Conservation (phyloP, 805 yeast species). For the Yarrowia deformans region DNA sequence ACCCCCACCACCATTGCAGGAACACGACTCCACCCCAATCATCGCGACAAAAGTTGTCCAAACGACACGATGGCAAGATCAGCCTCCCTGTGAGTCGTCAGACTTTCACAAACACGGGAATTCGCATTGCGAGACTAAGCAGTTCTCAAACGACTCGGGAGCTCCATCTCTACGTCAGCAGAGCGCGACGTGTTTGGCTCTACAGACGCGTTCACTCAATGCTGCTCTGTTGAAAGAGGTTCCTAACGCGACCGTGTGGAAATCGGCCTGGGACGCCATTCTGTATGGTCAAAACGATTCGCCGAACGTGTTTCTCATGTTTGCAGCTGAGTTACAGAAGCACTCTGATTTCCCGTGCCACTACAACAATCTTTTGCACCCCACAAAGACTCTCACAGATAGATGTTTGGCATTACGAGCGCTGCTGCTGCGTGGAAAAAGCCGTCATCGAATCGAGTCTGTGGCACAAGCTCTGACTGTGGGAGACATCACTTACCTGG, state of each 20-base stretch:
- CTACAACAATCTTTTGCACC: neutral
- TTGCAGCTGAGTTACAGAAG: conserved; percentile 1
- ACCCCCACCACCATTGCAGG: neutral
- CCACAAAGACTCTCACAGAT: neutral
- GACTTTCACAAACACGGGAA: neutral
- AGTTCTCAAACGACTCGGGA: neutral
- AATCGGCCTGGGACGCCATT: conserved; percentile 19
- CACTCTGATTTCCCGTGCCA: conserved; percentile 28
- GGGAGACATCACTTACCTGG: conserved; percentile 12
- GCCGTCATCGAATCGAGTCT: conserved; percentile 22
- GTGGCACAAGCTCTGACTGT: conserved; percentile 18
- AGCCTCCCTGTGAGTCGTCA: neutral
- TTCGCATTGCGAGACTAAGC: neutral
- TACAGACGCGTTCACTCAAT: neutral
- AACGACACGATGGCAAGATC: conserved; percentile 15
- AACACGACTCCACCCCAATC: neutral
- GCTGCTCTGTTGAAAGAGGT: neutral
- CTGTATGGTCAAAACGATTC: conserved; percentile 11
- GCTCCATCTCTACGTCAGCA: neutral
- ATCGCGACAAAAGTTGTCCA: neutral
- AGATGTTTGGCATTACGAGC: conserved; percentile 1
- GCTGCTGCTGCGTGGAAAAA: conserved; percentile 12
- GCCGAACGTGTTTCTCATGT: conserved; percentile 5
- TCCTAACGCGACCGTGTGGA: conserved; percentile 12
- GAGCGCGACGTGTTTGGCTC: conserved; percentile 4